phyloP scores from a whole-genome alignment of 495 filamentous ascomycete genomes.

The Penicillium crystallinum region DNA sequence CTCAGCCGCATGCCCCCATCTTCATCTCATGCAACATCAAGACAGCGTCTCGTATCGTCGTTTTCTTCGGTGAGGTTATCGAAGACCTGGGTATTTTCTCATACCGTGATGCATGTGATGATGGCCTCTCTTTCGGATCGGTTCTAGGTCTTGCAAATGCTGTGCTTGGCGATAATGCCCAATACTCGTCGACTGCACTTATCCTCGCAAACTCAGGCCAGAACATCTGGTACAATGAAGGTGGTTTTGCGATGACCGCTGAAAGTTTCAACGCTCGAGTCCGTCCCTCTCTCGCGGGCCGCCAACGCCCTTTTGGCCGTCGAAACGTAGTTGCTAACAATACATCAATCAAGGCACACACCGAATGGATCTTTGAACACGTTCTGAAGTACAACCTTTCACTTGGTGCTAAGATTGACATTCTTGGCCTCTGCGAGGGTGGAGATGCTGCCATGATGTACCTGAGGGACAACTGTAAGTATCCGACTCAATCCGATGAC shows the following conservation, averaged over 20 bases:
- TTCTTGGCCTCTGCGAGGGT: constrained; percentile 60
- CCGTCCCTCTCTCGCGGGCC: constrained; percentile 46
- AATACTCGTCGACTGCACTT: constrained; percentile 32
- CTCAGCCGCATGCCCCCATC: constrained; percentile 61
- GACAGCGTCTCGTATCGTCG: constrained; percentile 58
- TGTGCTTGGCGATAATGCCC: constrained; percentile 26
- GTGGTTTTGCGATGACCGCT: constrained; percentile 49
- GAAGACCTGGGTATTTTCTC: constrained; percentile 75
- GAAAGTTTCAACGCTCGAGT: constrained; percentile 49
- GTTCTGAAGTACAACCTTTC: constrained; percentile 45
- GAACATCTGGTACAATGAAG: constrained; percentile 59
- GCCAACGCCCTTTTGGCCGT: constrained; percentile 25
- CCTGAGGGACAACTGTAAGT: constrained; percentile 52
- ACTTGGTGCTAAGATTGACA: constrained; percentile 49
- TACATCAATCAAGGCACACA: constrained; percentile 47
- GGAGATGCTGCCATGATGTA: constrained; percentile 46
- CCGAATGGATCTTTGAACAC: constrained; percentile 57
- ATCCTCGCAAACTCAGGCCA: constrained; percentile 71
- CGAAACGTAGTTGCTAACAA: constrained; percentile 57
- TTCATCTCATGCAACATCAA: constrained; percentile 53
- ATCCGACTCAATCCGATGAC: background rate
- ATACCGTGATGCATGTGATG: constrained; percentile 55
- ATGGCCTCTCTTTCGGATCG: constrained; percentile 62
- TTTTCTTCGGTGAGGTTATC: constrained; percentile 63
- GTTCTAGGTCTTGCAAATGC: constrained; percentile 55